Evolutionary conservation across 192 early-diverging fungal species (phyloP).

Genomic region (Coemansia aciculifera): DNA sequence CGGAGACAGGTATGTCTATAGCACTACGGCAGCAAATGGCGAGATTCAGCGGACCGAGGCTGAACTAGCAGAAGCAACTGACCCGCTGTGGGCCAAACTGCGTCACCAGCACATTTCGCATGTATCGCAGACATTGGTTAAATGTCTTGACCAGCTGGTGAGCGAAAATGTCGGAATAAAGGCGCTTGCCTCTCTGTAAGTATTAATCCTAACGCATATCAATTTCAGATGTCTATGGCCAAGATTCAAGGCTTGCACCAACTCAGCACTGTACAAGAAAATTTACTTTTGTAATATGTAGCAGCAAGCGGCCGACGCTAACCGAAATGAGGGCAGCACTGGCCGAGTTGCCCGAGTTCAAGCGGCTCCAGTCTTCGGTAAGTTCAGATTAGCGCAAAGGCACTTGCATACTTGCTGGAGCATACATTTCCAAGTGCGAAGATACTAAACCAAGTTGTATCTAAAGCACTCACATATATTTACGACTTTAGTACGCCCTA

Average conservation of each 20-base stretch:
- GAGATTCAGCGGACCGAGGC: constrained; percentile 24
- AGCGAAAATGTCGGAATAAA: constrained; percentile 33
- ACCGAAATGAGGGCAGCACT: constrained; percentile 46
- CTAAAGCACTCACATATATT: background rate
- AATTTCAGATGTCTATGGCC: background rate
- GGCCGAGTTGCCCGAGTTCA: constrained; percentile 52
- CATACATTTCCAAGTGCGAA: background rate
- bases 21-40: constrained; percentile 4
- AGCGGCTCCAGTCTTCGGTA: constrained; percentile 48
- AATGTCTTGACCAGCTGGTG: constrained; percentile 33
- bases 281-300: constrained; percentile 2
- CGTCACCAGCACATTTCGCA: constrained; percentile 55
- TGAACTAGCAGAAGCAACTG: constrained; percentile 41
- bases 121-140: constrained; percentile 33
- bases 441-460: background rate
- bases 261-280: background rate
- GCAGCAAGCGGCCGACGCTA: constrained; percentile 29
- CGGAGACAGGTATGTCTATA: constrained; percentile 37
- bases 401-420: too few species aligned
- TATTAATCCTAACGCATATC: background rate
- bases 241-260: background rate
- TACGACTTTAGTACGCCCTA: constrained; percentile 39
- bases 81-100: constrained; percentile 49
- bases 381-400: background rate
- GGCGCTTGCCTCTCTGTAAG: constrained; percentile 30